phyloP scores from a whole-genome alignment of 2,329 filamentous ascomycete species.

The Conoideocrella luteorostrata region DNA sequence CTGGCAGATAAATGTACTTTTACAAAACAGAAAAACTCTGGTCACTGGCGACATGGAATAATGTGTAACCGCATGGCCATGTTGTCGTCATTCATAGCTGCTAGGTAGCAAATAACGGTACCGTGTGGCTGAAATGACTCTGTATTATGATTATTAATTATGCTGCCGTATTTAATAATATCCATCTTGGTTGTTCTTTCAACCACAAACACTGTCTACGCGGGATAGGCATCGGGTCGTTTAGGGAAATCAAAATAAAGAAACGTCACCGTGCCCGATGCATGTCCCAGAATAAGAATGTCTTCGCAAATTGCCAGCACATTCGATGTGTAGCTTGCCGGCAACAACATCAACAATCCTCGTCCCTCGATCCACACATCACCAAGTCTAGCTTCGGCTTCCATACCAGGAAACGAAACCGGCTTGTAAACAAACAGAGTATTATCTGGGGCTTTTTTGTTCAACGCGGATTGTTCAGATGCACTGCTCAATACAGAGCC shows the following conservation, averaged over 20 bases:
- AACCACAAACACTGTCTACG: neutral
- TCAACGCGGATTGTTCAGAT: constrained; percentile 2
- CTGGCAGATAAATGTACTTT: neutral
- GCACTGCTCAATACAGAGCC: constrained; percentile 6
- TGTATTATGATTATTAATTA: neutral
- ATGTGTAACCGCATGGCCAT: neutral
- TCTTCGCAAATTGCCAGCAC: constrained; percentile 10
- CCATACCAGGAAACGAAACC: constrained; percentile 10
- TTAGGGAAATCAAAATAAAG: constrained; percentile 10
- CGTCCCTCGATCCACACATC: constrained; percentile 10
- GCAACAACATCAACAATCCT: constrained; percentile 9
- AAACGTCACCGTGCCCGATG: constrained; percentile 12
- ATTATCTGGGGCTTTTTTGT: constrained; percentile 6
- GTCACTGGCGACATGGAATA: neutral
- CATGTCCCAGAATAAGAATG: constrained; percentile 11
- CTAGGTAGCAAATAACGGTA: neutral
- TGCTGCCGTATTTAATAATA: too few species aligned
- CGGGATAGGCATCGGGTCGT: constrained; percentile 6
- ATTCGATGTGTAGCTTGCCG: constrained; percentile 7
- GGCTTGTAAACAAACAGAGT: constrained; percentile 12
- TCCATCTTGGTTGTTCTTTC: too few species aligned
- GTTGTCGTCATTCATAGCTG: neutral
- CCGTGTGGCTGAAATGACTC: neutral
- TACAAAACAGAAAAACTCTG: neutral
- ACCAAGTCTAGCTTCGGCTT: constrained; percentile 8